Base-by-base conservation (phyloP, 805 yeast species). In the Naumovozyma dairenensis region DNA sequence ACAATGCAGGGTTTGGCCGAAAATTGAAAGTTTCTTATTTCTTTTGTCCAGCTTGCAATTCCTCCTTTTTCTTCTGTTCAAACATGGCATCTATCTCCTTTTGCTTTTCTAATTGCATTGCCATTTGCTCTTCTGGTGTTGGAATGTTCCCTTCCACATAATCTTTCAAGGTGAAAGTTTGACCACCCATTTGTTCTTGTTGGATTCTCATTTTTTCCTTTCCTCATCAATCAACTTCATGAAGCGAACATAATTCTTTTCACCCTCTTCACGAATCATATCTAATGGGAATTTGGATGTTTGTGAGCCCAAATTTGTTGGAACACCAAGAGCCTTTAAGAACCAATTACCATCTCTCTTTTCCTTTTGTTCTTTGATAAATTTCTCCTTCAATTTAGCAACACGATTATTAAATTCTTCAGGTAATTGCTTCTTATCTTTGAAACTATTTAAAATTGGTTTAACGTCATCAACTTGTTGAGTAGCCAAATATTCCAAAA, bases 401-500 rank as follows among this genome's bases (percentile, higher is more conserved):
- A 87, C 97, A 63, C 96, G 79, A 36, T 70, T 68, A 33, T 76
- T 71, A 55, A 82, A 92, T 58, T 87, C 97, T 34, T 70, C 76
- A 8, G 92, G 76, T 34, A 89, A 74, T 28, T 77, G 60, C 35
- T 66, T 57, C 54, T 76, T 76, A 53, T 77, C 82, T 22, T 68
- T 58, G 63, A 77, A 92, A 6, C 94, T 73, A 43, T 70, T 67
- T 47, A 93, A 66, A 22, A 86, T 73, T 21, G 94, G 94, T 63
- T 96, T 82, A 35, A 92, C 92, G 60, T 92, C 98, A 58, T 73
- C 73, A 48, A 82, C 67, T 44, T 65, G 67, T 60, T 85, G 94
- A 12, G 94, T 82, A 12, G 96, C 97, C 40, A 92, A 63, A 64
- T 83, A 92, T 65, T 92, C 99, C 47, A 92, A 73, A 65, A 92